Evolutionary conservation across 2,329 filamentous ascomycete genomes (phyloP).

Genomic region (Calonectria hongkongensis): DNA sequence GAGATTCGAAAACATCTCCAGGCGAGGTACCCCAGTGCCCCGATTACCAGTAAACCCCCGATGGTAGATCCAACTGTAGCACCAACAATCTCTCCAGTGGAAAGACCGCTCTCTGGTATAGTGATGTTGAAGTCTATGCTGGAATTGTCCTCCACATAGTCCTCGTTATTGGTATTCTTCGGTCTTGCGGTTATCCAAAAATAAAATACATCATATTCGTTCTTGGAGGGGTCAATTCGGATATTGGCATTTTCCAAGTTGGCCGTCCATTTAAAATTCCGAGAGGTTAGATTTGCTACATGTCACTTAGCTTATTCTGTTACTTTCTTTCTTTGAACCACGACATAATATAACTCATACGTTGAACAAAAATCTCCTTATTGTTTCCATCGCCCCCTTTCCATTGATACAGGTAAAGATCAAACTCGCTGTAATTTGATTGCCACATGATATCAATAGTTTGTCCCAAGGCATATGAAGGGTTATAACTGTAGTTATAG

Average conservation of each 20-base stretch:
- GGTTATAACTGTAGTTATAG: not conserved
- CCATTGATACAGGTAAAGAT: not conserved
- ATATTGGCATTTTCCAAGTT: not conserved
- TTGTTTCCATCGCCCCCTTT: not conserved
- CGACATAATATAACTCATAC: no score
- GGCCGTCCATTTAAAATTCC: not conserved
- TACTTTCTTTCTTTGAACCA: no score
- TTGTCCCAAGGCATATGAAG: not conserved
- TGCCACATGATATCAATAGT: not conserved
- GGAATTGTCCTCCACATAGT: not conserved
- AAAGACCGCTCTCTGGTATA: not conserved
- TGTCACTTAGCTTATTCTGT: not conserved
- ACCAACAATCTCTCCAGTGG: not conserved
- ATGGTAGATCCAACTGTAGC: not conserved
- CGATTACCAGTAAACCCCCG: not conserved
- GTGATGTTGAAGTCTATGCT: not conserved
- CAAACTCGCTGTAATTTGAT: not conserved
- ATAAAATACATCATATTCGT: not conserved
- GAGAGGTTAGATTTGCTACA: not conserved
- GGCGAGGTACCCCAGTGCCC: not conserved
- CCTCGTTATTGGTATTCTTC: no score
- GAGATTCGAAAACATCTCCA: not conserved
- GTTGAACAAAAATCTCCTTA: no score
- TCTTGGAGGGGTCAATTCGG: not conserved
- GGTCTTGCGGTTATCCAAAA: not conserved